Evolutionary conservation across 2,329 filamentous ascomycete species (phyloP).

Genomic region (Aureobasidium sp.): DNA sequence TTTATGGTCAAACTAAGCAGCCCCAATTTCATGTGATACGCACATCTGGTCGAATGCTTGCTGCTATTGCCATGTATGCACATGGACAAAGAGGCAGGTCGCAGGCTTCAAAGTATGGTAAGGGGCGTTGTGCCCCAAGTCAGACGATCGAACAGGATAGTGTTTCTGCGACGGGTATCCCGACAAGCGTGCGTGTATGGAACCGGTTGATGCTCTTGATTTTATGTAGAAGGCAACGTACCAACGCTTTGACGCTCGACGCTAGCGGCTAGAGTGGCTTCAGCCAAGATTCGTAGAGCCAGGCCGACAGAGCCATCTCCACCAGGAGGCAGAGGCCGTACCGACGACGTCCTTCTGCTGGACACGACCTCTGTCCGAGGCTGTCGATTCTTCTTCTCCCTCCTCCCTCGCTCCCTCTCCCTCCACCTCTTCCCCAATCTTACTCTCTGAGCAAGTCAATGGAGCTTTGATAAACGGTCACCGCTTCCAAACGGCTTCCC

Average conservation of each 20-base stretch:
- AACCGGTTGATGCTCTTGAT: neutral
- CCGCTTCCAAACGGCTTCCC: conserved; percentile 6
- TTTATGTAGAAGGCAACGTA: neutral
- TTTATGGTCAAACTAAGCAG: neutral
- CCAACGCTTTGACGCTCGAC: neutral
- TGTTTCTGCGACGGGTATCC: neutral
- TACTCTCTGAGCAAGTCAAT: conserved; percentile 3
- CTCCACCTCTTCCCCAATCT: neutral
- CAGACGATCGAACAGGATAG: neutral
- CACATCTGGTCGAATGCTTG: neutral
- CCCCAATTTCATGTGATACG: conserved; percentile 6
- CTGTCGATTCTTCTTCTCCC: conserved; percentile 4
- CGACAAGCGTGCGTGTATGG: neutral
- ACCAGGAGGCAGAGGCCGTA: neutral
- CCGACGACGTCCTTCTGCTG: neutral
- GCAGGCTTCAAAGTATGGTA: neutral
- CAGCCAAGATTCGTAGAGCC: conserved; percentile 1
- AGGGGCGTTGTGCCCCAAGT: neutral
- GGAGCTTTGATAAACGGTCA: conserved; percentile 13
- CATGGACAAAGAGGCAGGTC: no score
- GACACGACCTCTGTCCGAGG: conserved; percentile 5
- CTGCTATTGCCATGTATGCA: neutral
- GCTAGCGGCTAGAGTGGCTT: neutral
- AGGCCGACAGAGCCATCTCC: conserved; percentile 3
- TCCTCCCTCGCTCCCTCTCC: neutral